These are phyloP conservation scores for Rhynchospora breviuscula DNA, from an alignment of 176 grass and related monocot species.

Conservation along the genomic window DNA sequence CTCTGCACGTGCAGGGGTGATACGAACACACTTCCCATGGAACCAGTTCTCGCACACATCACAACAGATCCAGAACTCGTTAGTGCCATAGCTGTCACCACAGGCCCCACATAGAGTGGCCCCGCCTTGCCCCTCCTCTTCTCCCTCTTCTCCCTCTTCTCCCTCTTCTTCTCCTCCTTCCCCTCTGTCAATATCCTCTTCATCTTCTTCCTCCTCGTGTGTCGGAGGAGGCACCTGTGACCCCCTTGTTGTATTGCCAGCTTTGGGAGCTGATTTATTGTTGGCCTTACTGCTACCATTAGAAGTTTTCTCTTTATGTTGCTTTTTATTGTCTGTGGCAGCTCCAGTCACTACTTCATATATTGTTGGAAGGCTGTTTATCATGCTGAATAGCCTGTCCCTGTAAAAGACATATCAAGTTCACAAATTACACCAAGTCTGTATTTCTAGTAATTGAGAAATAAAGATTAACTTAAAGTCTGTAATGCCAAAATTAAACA, in stretches of 20 bases:
- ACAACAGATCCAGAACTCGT: constrained; percentile 85
- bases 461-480: neutral
- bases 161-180: neutral
- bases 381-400: constrained; percentile 70
- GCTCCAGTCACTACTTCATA: constrained; percentile 73
- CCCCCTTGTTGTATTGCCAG: constrained; percentile 13
- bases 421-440: neutral
- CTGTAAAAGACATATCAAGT: constrained; percentile 43
- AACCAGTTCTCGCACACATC: constrained; percentile 83
- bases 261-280: constrained; percentile 49
- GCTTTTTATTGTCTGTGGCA: constrained; percentile 37
- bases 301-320: constrained; percentile 40
- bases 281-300: constrained; percentile 55
- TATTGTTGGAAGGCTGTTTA: constrained; percentile 69
- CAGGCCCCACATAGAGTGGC: constrained; percentile 54
- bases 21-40: constrained; percentile 76
- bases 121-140: constrained; percentile 46
- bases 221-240: neutral
- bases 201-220: neutral
- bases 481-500: neutral
- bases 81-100: constrained; percentile 42
- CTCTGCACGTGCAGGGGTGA: constrained; percentile 75
- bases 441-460: neutral
- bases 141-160: constrained; percentile 16
- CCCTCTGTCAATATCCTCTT: neutral